Evolutionary conservation across 78 protist genomes (phyloP).

Genomic region (Dictyostelium capitatum): DNA sequence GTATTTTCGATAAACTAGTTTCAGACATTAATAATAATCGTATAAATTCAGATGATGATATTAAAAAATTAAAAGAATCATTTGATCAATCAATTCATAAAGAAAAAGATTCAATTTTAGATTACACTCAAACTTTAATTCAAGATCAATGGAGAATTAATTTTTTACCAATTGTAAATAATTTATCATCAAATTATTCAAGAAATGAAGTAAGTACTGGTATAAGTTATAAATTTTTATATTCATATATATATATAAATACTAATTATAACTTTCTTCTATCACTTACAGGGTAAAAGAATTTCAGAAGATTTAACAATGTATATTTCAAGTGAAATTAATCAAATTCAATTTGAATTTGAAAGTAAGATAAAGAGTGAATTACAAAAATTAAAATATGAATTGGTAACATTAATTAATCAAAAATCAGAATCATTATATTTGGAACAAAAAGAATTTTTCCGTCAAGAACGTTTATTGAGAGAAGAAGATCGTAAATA

Average conservation of each 20-base stretch:
- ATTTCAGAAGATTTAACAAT: slow-evolving; percentile 42
- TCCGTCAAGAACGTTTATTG: slow-evolving; percentile 23
- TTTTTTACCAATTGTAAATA: slow-evolving; percentile 38
- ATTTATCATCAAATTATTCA: slow-evolving; percentile 19
- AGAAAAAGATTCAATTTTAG: slow-evolving; percentile 12
- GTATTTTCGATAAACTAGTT: slow-evolving; percentile 24
- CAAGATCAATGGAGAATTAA: slow-evolving; percentile 47
- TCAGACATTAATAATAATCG: background rate
- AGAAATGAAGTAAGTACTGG: slow-evolving; percentile 51
- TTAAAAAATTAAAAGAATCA: background rate
- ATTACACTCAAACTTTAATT: background rate
- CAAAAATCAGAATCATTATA: slow-evolving; percentile 23
- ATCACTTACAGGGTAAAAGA: slow-evolving; percentile 50
- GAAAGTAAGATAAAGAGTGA: slow-evolving; percentile 38
- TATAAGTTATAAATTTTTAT: background rate
- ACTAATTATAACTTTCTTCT: background rate
- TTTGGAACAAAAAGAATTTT: slow-evolving; percentile 39
- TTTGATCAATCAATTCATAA: background rate
- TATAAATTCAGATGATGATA: background rate
- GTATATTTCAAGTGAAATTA: slow-evolving; percentile 43
- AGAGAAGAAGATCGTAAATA: slow-evolving; percentile 75
- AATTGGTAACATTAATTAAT: background rate
- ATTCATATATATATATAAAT: background rate
- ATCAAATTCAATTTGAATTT: slow-evolving; percentile 61
- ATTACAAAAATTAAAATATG: slow-evolving; percentile 56